Evolutionary conservation across 2,329 filamentous ascomycete genomes (phyloP).

Genomic region (Scorias spongiosa): DNA sequence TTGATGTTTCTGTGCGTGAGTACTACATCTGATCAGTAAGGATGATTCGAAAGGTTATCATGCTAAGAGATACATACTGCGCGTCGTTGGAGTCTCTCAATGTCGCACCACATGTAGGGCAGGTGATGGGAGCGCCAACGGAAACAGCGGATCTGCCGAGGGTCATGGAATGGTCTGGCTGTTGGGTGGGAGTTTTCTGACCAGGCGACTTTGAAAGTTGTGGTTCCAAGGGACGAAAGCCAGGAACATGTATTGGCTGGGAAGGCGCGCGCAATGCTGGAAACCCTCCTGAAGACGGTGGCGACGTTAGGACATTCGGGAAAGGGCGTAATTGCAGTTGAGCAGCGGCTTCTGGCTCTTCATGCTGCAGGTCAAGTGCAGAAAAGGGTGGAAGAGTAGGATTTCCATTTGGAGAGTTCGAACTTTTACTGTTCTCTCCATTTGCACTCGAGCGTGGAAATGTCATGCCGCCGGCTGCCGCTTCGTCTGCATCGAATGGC

Average conservation of each 20-base stretch:
- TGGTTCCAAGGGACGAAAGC: background rate
- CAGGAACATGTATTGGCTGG: background rate
- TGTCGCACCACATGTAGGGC: background rate
- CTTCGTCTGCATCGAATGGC: background rate
- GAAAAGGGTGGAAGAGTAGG: background rate
- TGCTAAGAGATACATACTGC: background rate
- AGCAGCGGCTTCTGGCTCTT: background rate
- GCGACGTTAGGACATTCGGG: background rate
- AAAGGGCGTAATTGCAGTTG: background rate
- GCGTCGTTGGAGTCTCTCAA: background rate
- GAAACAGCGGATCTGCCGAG: no score
- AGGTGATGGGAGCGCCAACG: background rate
- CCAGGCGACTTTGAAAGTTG: background rate
- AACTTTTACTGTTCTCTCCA: no score
- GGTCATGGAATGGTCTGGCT: no score
- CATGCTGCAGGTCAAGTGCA: background rate
- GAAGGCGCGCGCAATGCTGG: background rate
- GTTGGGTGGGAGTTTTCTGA: background rate
- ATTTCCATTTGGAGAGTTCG: background rate
- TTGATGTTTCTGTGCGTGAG: background rate
- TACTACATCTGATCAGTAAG: background rate
- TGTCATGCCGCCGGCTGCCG: no score
- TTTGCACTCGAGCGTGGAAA: no score
- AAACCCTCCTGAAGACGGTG: background rate
- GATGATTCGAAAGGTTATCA: background rate